Conservation (phyloP, 2,329 filamentous ascomycete species). For the Colletotrichum somersetense region DNA sequence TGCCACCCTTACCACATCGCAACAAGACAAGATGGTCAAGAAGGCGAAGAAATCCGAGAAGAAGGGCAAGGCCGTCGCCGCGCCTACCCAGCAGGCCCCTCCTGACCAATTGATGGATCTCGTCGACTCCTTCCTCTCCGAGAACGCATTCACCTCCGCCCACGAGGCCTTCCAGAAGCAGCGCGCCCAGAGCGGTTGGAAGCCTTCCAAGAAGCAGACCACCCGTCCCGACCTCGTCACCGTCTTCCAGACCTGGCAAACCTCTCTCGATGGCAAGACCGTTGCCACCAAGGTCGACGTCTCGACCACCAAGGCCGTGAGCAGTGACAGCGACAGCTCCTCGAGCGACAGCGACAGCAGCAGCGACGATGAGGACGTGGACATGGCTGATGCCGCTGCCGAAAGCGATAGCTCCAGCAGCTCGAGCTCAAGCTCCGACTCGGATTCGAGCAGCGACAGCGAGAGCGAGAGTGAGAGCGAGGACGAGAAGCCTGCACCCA, state of each 20-base stretch:
- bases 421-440: conserved; percentile 53
- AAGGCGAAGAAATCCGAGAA: conserved; percentile 47
- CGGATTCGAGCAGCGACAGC: conserved; percentile 48
- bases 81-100: conserved; percentile 52
- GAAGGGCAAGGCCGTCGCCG: conserved; percentile 43
- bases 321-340: conserved; percentile 50
- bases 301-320: conserved; percentile 32
- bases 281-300: conserved; percentile 40
- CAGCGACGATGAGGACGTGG: conserved; percentile 56
- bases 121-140: conserved; percentile 74
- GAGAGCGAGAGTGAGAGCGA: conserved; percentile 14
- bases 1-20: conserved; percentile 31
- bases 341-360: conserved; percentile 44
- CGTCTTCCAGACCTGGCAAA: conserved; percentile 66
- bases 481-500: conserved; percentile 28
- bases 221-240: conserved; percentile 55
- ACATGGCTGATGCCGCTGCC: conserved; percentile 61
- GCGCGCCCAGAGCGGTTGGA: conserved; percentile 65
- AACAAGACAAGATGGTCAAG: conserved; percentile 52
- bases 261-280: conserved; percentile 43
- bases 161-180: conserved; percentile 74
- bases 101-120: conserved; percentile 75
- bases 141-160: conserved; percentile 73
- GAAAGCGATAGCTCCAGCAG: conserved; percentile 51
- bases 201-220: conserved; percentile 46